Evolutionary conservation across 148 eudicot genomes (phyloP), one percentile per base, ranked within the genome.

Genomic region (Chenopodium quinoa): DNA sequence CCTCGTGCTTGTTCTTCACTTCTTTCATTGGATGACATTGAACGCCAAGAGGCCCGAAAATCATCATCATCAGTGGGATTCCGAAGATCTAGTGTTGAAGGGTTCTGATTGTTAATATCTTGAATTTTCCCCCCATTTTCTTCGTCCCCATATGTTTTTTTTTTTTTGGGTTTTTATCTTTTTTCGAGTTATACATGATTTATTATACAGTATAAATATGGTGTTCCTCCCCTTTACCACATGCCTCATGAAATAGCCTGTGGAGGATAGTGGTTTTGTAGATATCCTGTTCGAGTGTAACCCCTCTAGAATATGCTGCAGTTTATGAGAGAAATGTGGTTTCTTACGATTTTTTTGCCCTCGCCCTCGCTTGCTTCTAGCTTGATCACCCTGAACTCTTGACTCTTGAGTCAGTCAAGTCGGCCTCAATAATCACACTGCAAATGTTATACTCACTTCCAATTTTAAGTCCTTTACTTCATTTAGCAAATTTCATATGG

Each of bases 51-150:
- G 84, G 85, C 85, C 75, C 84, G 89, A 60, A 90, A 83, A 80
- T 90, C 88, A 4, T 86, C 93, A 1, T 88, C 93, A 22, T 89
- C 93, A 0, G 68, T 87, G 2, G 81, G 78, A 8, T 66, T 46
- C 20, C 79, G 87, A 78, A 89, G 92, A 83, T 83, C 92, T 27
- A 90, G 90, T 85, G 92, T 95, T n/a, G 96, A 95, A 91, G 95
- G 95, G 62, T 93, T 89, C 86, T 91, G 87, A 87, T 82, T 89
- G 93, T 86, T 78, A 69, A 86, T 90, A 91, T 75, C 60, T 84
- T 85, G 83, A 82, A 74, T 89, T 85, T 23, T 50, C 64, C 16
- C 22, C 62, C 22, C 22, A 3, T 27, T 78, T 79, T 4, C 56
- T 64, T 74, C 62, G 27, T 40, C 50, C 65, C 27, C 25, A 4